Percentiles rank a stretch among this genome's conserved stretches.
Conservation (phyloP, 2,329 filamentous ascomycete genomes). For the Colletotrichum filicis region DNA sequence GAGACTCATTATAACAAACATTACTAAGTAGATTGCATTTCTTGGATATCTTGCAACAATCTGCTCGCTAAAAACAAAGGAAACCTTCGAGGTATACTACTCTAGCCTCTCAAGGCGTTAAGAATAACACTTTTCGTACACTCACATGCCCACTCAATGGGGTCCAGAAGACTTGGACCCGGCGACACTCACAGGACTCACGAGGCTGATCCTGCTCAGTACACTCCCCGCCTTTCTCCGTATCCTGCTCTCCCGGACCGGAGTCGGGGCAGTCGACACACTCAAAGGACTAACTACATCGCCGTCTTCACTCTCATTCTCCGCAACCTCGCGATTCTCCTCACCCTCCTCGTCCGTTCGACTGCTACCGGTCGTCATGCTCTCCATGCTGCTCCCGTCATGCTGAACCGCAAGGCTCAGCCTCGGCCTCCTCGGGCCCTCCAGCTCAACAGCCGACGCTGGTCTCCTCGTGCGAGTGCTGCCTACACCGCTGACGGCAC, state of each 20-base stretch:
- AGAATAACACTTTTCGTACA: neutral
- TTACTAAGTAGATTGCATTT: neutral
- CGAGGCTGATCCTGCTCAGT: constrained; percentile 27
- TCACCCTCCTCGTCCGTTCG: constrained; percentile 37
- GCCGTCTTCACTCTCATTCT: constrained; percentile 34
- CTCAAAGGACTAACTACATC: constrained; percentile 37
- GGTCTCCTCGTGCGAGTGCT: neutral
- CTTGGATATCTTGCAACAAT: constrained; percentile 9
- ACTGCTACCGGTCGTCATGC: constrained; percentile 44
- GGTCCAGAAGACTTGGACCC: constrained; percentile 5
- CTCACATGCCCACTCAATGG: neutral
- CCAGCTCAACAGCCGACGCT: constrained; percentile 16
- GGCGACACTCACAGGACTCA: constrained; percentile 18
- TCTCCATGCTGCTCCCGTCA: constrained; percentile 38
- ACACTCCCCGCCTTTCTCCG: constrained; percentile 34
- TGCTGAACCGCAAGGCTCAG: constrained; percentile 11
- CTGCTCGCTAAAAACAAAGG: neutral
- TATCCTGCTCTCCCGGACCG: constrained; percentile 4
- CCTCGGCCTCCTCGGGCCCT: constrained; percentile 1
- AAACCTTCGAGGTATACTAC: neutral
- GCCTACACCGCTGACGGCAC: neutral
- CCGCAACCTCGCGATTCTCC: constrained; percentile 36
- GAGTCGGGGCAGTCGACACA: neutral
- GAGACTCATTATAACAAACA: neutral
- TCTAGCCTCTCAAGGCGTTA: neutral